Evolutionary conservation across 2,329 filamentous ascomycete species (phyloP), one percentile per base, ranked within the genome.

Genomic region (Cladosporium sp.): DNA sequence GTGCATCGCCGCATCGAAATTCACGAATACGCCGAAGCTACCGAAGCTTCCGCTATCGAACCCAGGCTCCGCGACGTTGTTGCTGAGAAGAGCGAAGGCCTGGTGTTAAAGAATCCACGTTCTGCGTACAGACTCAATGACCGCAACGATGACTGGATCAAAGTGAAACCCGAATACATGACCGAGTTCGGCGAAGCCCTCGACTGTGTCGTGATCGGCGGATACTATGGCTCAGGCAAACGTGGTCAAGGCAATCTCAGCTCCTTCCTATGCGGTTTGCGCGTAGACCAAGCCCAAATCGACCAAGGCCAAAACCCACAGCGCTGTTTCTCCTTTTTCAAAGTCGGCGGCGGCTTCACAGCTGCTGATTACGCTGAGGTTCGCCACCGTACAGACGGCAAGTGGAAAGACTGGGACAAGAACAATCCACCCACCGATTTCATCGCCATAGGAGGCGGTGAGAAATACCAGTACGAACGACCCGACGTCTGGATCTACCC

Each of bases 121-220:
- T 96, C 93, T 0, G 85, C 87, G 73, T 99, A 99, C 76, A 85
- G 88, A 7, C 84, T 98, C 11, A 97, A 96, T 74, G 91, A 92
- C 70, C 90, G 95, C 57, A 95, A 96, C 72, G 91, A 96, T 71
- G 92, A 97, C 77, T 99, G 95, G 95, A 90, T 97, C 79, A 99
- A 99, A 76, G 93, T 99, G 10, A 99, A 99, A 74, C 95, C 95
- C 1, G 95, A 99, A 69, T 99, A 99, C 77, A 97, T 98, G 93
- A 89, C 89, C 2, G 94, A 97, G 68, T 97, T 95, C 76, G 95
- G 95, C 67, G 94, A 98, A 78, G 92, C 90, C 0, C 86, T 99
- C 3, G 95, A 99, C 75, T 92, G 93, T 70, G 81, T 97, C 16
- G 84, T 99, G 18, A 87, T 99, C 62, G 95, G 94, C 63, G 95